phyloP scores from a whole-genome alignment of 139 green algal genomes.

The Desmodesmus armatus region DNA sequence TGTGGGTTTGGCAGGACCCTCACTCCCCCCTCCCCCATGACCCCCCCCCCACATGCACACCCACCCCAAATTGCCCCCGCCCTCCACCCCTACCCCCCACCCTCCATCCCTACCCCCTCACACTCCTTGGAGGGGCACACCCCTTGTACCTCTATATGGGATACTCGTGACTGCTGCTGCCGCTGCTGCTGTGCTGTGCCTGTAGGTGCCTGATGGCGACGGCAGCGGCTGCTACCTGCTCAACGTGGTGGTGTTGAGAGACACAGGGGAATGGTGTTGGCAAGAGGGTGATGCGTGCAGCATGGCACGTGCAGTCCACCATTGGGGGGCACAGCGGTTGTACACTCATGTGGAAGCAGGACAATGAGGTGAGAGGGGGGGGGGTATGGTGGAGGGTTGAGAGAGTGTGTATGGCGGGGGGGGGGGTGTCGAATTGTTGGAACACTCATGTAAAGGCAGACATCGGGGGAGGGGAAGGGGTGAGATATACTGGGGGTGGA shows the following conservation, averaged over 20 bases:
- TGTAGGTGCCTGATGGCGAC: slow-evolving; percentile 39
- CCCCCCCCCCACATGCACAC: too few species aligned
- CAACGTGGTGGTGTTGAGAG: slow-evolving; percentile 69
- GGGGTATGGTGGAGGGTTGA: background rate
- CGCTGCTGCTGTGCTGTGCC: background rate
- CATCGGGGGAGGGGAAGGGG: too few species aligned
- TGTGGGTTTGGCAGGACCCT: too few species aligned
- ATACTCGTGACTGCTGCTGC: slow-evolving; percentile 3
- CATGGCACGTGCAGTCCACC: slow-evolving; percentile 54
- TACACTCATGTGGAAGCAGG: slow-evolving; percentile 71
- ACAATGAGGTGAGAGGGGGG: slow-evolving; percentile 53
- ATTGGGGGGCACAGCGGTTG: slow-evolving; percentile 51
- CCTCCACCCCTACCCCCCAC: too few species aligned
- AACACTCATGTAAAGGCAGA: background rate
- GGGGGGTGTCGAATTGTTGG: background rate
- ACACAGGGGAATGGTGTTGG: slow-evolving; percentile 57
- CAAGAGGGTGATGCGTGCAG: slow-evolving; percentile 57
- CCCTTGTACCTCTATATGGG: too few species aligned
- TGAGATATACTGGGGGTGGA: too few species aligned
- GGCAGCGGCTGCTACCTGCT: slow-evolving; percentile 61
- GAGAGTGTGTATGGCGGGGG: background rate
- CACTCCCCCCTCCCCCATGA: too few species aligned
- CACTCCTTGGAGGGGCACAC: too few species aligned
- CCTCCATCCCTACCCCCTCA: too few species aligned
- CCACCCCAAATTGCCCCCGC: background rate